Percentiles rank a stretch among this genome's conserved stretches.
phyloP scores from a whole-genome alignment of 257 asterid species.

The Nemophila menziesii region DNA sequence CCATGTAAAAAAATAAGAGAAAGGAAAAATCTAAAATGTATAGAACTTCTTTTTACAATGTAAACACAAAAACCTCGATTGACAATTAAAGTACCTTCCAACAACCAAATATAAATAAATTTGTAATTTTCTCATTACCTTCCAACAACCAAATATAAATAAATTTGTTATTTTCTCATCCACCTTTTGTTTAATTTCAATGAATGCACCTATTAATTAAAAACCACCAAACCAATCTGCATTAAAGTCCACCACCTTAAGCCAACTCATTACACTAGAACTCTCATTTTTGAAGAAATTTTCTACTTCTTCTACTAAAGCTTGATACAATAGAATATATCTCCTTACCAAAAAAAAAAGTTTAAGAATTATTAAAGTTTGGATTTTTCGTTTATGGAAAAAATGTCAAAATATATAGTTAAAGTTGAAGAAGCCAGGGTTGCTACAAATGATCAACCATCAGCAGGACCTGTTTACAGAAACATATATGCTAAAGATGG shows the following conservation, averaged over 20 bases:
- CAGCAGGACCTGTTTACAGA: slow-evolving; percentile 71
- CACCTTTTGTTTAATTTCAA: slow-evolving; percentile 19
- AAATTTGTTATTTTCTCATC: slow-evolving; percentile 12
- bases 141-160: neutral
- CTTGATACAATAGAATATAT: too few species aligned
- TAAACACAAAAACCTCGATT: too few species aligned
- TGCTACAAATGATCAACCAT: slow-evolving; percentile 34
- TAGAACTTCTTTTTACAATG: too few species aligned
- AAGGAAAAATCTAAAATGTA: too few species aligned
- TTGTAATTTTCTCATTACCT: neutral
- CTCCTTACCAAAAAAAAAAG: too few species aligned
- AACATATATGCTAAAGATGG: slow-evolving; percentile 59
- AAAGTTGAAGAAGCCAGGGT: slow-evolving; percentile 51
- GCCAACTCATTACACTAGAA: too few species aligned
- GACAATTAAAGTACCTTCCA: too few species aligned
- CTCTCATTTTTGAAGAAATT: slow-evolving; percentile 2
- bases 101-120: neutral
- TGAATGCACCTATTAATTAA: slow-evolving; percentile 26
- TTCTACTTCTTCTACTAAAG: slow-evolving; percentile 1
- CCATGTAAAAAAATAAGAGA: too few species aligned
- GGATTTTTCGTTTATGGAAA: slow-evolving; percentile 8
- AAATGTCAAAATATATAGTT: slow-evolving; percentile 47
- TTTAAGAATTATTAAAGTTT: neutral
- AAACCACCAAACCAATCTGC: slow-evolving; percentile 11
- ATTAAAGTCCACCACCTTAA: slow-evolving; percentile 20